Conservation (phyloP, 306 rosid species). For the Glycyrrhiza uralensis region DNA sequence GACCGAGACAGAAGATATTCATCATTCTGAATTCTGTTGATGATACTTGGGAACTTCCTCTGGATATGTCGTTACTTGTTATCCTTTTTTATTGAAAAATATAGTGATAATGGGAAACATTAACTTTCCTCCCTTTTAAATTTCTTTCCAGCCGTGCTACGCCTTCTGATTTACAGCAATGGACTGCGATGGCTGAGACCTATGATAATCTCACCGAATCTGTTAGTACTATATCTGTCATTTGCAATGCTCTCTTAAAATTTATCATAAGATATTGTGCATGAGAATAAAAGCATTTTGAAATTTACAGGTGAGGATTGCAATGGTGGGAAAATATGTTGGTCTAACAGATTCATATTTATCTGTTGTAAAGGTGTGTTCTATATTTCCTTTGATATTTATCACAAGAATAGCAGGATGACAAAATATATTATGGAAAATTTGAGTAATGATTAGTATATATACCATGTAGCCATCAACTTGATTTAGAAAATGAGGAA, state of each 20-base stretch:
- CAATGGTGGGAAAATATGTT: slow-evolving; percentile 97
- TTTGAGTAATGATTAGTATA: neutral
- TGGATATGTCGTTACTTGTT: slow-evolving; percentile 5
- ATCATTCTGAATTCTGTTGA: slow-evolving; percentile 13
- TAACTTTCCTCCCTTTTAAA: slow-evolving; percentile 11
- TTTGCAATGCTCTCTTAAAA: slow-evolving; percentile 16
- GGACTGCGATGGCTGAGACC: slow-evolving; percentile 94
- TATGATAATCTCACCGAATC: slow-evolving; percentile 77
- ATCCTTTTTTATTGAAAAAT: neutral
- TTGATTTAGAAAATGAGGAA: slow-evolving; percentile 13
- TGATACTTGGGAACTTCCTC: slow-evolving; percentile 13
- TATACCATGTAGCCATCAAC: neutral
- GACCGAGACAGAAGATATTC: neutral
- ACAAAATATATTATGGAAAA: neutral
- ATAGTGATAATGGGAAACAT: neutral
- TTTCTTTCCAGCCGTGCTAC: slow-evolving; percentile 57
- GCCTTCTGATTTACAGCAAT: slow-evolving; percentile 75
- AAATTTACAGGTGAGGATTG: slow-evolving; percentile 78
- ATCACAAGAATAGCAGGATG: neutral
- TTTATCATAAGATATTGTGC: slow-evolving; percentile 13
- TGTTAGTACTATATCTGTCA: slow-evolving; percentile 50
- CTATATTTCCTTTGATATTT: slow-evolving; percentile 21
- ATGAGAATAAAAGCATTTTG: slow-evolving; percentile 14
- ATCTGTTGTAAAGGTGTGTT: slow-evolving; percentile 87
- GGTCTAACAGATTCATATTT: slow-evolving; percentile 95